Evolutionary conservation across 495 filamentous ascomycete genomes (phyloP).

Genomic region (Monascus purpureus): DNA sequence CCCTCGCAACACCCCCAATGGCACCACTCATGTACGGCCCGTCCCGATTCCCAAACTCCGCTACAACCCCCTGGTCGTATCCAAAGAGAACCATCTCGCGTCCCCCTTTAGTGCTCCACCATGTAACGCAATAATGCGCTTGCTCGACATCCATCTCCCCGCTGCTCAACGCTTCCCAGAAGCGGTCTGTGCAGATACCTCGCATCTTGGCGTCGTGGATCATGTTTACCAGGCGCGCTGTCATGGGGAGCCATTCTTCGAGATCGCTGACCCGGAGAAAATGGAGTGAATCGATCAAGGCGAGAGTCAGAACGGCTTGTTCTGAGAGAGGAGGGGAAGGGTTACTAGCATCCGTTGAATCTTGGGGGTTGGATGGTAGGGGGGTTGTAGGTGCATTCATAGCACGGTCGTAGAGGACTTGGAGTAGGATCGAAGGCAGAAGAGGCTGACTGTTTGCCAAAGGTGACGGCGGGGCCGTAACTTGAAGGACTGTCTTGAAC

Average conservation of each 20-base stretch:
- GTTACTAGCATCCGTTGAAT: constrained; percentile 12
- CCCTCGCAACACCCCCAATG: constrained; percentile 25
- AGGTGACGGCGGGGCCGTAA: constrained; percentile 69
- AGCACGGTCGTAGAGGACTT: constrained; percentile 62
- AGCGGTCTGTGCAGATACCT: constrained; percentile 51
- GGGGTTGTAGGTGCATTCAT: constrained; percentile 36
- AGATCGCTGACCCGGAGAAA: constrained; percentile 54
- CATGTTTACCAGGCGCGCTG: constrained; percentile 50
- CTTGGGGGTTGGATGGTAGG: constrained; percentile 23
- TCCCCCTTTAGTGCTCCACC: constrained; percentile 70
- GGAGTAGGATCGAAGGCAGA: constrained; percentile 65
- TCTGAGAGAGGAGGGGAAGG: constrained; percentile 47
- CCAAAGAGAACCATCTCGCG: constrained; percentile 51
- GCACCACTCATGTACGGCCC: constrained; percentile 46
- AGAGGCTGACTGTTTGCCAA: constrained; percentile 57
- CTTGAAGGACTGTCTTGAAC: constrained; percentile 76
- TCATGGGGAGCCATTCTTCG: constrained; percentile 62
- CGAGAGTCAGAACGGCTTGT: constrained; percentile 64
- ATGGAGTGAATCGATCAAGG: constrained; percentile 71
- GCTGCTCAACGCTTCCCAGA: constrained; percentile 71
- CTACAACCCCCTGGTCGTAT: constrained; percentile 10
- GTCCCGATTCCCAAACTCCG: constrained; percentile 5
- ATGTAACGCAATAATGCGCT: constrained; percentile 64
- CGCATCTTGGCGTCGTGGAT: constrained; percentile 49
- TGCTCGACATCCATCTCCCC: constrained; percentile 91